A percentile compares a stretch with the other conserved stretches of the same genome.
Conservation (phyloP, 2,329 filamentous ascomycete species). For the Fusarium bulbicola region DNA sequence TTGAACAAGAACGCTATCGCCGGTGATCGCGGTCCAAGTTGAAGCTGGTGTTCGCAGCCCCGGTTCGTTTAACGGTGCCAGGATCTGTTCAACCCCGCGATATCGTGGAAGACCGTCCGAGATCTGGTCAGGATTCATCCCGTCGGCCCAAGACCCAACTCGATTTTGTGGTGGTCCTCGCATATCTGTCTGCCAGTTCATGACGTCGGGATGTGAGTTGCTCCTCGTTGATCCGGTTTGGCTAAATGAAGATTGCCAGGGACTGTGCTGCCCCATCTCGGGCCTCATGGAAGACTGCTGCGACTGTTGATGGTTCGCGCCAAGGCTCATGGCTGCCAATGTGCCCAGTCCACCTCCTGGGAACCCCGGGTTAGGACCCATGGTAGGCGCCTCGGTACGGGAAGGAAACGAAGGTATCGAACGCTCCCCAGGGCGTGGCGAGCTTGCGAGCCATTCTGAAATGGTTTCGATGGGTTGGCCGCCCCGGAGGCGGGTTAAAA, state of each 20-base stretch:
- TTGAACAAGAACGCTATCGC: slow-evolving; percentile 66
- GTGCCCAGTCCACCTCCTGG: slow-evolving; percentile 39
- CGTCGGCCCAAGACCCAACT: slow-evolving; percentile 62
- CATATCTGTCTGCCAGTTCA: slow-evolving; percentile 56
- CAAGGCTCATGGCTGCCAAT: slow-evolving; percentile 46
- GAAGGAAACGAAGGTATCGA: slow-evolving; percentile 42
- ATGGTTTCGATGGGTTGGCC: slow-evolving; percentile 66
- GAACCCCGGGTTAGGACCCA: slow-evolving; percentile 43
- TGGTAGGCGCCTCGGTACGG: slow-evolving; percentile 20
- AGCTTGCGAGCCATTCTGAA: slow-evolving; percentile 60
- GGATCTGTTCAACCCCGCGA: slow-evolving; percentile 57
- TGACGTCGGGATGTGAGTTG: slow-evolving; percentile 56
- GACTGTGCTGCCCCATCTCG: slow-evolving; percentile 56
- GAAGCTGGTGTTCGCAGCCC: slow-evolving; percentile 54
- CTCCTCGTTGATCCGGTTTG: slow-evolving; percentile 58
- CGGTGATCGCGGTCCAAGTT: slow-evolving; percentile 70
- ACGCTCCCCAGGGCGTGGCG: slow-evolving; percentile 45
- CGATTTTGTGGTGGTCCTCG: slow-evolving; percentile 54
- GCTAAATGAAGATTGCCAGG: slow-evolving; percentile 60
- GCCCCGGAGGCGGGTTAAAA: slow-evolving; percentile 61
- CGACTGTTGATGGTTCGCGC: slow-evolving; percentile 45
- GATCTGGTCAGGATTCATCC: slow-evolving; percentile 48
- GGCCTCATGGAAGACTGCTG: slow-evolving; percentile 45
- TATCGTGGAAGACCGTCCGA: slow-evolving; percentile 48
- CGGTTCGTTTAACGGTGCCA: slow-evolving; percentile 56